These are phyloP conservation scores for Scolecobasidium constrictum DNA, from an alignment of 2,329 filamentous ascomycete species.

Conservation along the genomic window DNA sequence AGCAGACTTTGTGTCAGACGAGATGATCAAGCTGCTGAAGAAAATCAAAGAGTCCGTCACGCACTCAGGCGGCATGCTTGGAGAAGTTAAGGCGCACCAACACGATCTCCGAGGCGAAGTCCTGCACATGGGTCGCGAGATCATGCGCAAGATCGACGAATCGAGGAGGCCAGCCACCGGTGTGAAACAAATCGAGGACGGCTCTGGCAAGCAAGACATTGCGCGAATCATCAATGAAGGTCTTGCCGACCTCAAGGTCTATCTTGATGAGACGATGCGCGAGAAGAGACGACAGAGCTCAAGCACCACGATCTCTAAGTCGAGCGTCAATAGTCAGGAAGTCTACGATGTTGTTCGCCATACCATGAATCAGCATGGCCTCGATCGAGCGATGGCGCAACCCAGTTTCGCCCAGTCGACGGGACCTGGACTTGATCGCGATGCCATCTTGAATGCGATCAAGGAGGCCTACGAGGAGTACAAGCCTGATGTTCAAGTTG, in stretches of 20 bases:
- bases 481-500: conserved; percentile 83
- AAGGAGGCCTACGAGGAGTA: conserved; percentile 88
- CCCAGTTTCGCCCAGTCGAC: conserved; percentile 26
- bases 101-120: conserved; percentile 86
- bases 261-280: conserved; percentile 68
- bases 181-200: conserved; percentile 28
- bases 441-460: conserved; percentile 79
- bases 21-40: conserved; percentile 71
- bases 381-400: conserved; percentile 34
- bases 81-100: conserved; percentile 83
- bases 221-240: conserved; percentile 69
- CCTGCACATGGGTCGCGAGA: conserved; percentile 84
- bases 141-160: conserved; percentile 77
- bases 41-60: conserved; percentile 86
- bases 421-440: conserved; percentile 41
- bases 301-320: conserved; percentile 51
- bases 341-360: conserved; percentile 77
- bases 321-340: conserved; percentile 66
- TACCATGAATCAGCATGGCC: conserved; percentile 49
- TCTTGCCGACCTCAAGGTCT: conserved; percentile 69
- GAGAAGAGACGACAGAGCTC: conserved; percentile 60
- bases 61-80: conserved; percentile 78
- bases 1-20: conserved; percentile 55
- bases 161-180: conserved; percentile 38
- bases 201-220: conserved; percentile 51